Evolutionary conservation across 306 rosid species (phyloP).

Genomic region (Pueraria montana): DNA sequence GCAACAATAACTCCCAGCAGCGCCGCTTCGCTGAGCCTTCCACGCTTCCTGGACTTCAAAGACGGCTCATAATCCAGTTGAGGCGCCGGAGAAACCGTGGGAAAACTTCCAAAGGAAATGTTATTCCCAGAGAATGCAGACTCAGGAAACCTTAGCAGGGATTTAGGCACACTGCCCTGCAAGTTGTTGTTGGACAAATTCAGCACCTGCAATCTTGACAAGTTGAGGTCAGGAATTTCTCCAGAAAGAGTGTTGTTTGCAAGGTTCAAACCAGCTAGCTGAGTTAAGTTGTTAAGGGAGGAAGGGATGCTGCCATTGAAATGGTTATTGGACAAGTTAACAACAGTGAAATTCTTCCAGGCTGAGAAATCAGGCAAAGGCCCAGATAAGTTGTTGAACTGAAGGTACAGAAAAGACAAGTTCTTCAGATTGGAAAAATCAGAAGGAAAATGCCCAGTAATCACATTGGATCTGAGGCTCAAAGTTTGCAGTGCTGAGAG

Average conservation of each 20-base stretch:
- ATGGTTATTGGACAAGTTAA: conserved; percentile 74
- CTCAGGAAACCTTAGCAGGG: conserved; percentile 70
- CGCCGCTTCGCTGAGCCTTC: conserved; percentile 72
- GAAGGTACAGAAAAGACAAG: conserved; percentile 83
- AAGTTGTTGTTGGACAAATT: conserved; percentile 72
- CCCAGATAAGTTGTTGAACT: conserved; percentile 84
- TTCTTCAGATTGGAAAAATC: conserved; percentile 77
- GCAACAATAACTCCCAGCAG: conserved; percentile 73
- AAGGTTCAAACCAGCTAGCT: conserved; percentile 73
- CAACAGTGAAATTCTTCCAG: conserved; percentile 79
- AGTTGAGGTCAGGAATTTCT: conserved; percentile 70
- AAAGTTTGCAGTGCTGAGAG: conserved; percentile 71
- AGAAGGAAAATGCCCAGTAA: conserved; percentile 74
- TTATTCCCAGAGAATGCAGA: conserved; percentile 74
- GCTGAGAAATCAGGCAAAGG: conserved; percentile 82
- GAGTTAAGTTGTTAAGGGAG: conserved; percentile 72
- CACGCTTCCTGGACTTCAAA: conserved; percentile 48
- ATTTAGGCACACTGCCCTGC: conserved; percentile 71
- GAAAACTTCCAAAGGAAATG: conserved; percentile 52
- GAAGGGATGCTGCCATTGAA: conserved; percentile 79
- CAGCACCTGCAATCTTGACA: conserved; percentile 60
- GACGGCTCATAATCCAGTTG: conserved; percentile 49
- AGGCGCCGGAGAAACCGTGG: conserved; percentile 56
- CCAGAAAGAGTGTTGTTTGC: conserved; percentile 86
- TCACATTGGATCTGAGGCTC: conserved; percentile 89